A percentile compares a stretch with the other conserved stretches of the same genome.
Evolutionary conservation across 1,284 basidiomycete species (phyloP).

Genomic region (Inonotus hispidus): DNA sequence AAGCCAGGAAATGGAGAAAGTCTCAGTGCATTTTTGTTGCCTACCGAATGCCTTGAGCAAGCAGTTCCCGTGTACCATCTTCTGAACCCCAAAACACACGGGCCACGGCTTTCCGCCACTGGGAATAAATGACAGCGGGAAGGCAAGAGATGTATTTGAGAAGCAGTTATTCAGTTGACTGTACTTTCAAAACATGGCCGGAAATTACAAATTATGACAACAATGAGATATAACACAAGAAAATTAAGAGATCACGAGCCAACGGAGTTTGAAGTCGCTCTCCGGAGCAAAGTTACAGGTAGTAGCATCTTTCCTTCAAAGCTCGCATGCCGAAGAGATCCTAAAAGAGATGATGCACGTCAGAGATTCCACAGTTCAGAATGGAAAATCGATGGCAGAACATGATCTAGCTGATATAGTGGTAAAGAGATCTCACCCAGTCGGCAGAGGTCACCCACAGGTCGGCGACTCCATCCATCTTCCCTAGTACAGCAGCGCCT

Average conservation of each 20-base stretch:
- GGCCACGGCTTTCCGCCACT: background rate
- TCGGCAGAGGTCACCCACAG: slow-evolving; percentile 85
- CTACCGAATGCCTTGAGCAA: background rate
- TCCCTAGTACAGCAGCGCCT: slow-evolving; percentile 88
- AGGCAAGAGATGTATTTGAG: background rate
- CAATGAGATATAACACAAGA: background rate
- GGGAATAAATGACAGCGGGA: background rate
- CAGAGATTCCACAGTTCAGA: background rate
- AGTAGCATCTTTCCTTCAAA: slow-evolving; percentile 76
- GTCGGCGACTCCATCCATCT: slow-evolving; percentile 86
- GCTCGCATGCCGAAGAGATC: slow-evolving; percentile 74
- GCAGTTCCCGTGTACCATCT: background rate
- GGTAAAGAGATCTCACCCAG: slow-evolving; percentile 58
- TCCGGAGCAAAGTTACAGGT: slow-evolving; percentile 32
- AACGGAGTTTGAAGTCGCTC: background rate
- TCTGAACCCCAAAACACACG: background rate
- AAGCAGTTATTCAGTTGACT: background rate
- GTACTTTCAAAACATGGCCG: background rate
- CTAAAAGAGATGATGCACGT: slow-evolving; percentile 32
- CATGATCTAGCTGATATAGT: slow-evolving; percentile 1
- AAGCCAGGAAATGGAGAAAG: background rate
- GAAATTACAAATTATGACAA: background rate
- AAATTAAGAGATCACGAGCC: background rate
- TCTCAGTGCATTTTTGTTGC: background rate
- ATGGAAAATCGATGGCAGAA: background rate